Percentiles rank a stretch among this genome's conserved stretches.
Conservation (phyloP, 768 basidiomycete species). For the Tulasnella sp. region DNA sequence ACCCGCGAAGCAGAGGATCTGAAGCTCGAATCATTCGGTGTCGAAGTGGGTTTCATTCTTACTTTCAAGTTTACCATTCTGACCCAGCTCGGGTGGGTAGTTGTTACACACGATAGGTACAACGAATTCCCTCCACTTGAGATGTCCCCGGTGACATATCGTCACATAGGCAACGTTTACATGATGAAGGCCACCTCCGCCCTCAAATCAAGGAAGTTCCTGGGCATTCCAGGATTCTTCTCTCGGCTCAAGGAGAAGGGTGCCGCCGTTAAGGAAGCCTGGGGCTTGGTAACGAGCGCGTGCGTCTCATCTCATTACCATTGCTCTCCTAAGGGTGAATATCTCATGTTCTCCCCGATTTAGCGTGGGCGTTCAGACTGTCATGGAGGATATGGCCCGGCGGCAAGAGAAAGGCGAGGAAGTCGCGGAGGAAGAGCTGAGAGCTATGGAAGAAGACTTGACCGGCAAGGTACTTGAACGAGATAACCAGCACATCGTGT, state of each 20-base stretch:
- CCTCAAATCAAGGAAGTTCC: constrained; percentile 80
- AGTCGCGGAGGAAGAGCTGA: constrained; percentile 68
- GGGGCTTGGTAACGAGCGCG: constrained; percentile 94
- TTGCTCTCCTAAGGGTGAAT: neutral
- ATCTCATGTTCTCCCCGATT: neutral
- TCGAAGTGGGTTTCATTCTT: constrained; percentile 49
- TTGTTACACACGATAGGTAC: constrained; percentile 70
- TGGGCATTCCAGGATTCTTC: constrained; percentile 88
- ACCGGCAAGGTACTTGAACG: constrained; percentile 60
- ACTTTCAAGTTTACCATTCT: neutral
- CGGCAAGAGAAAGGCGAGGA: constrained; percentile 75
- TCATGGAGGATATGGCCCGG: constrained; percentile 88
- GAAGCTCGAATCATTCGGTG: constrained; percentile 94
- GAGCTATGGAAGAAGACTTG: constrained; percentile 81
- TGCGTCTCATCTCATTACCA: constrained; percentile 33
- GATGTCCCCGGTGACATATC: neutral
- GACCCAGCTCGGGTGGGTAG: constrained; percentile 27
- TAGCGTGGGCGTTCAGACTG: constrained; percentile 59
- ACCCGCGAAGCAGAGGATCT: constrained; percentile 81
- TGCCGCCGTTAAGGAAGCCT: constrained; percentile 84
- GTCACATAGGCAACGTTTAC: constrained; percentile 50
- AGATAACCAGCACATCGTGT: neutral
- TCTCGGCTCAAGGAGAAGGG: constrained; percentile 92
- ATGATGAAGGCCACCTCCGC: constrained; percentile 86
- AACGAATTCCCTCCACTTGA: neutral